Percentiles rank a stretch among this genome's conserved stretches.
phyloP scores from a whole-genome alignment of 2,329 filamentous ascomycete species.

The Rhinocladiella similis region DNA sequence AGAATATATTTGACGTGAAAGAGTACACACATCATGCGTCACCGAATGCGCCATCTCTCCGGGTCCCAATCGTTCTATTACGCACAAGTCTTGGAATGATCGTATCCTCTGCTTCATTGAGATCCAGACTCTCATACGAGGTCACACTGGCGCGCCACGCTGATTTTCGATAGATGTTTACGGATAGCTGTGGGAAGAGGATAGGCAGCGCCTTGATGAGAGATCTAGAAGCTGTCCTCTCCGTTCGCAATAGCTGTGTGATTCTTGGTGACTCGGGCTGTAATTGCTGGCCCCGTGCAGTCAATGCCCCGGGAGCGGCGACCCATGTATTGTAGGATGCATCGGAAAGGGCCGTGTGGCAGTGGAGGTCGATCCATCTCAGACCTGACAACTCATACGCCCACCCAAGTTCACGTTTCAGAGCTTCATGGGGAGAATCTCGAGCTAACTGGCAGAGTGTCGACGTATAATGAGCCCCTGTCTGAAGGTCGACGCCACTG shows the following conservation, averaged over 20 bases:
- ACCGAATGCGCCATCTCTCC: too few species aligned
- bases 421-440: not conserved
- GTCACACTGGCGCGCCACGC: not conserved
- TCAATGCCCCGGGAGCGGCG: not conserved
- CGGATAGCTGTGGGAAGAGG: not conserved
- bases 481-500: not conserved
- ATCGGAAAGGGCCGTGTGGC: conserved; percentile 1
- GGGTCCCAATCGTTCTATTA: conserved; percentile 1
- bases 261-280: not conserved
- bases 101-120: not conserved
- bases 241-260: not conserved
- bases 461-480: not conserved
- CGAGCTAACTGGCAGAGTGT: not conserved
- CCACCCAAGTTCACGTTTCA: not conserved
- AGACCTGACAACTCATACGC: not conserved
- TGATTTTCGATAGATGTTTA: not conserved
- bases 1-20: too few species aligned
- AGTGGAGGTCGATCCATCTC: conserved; percentile 3
- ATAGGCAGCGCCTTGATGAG: not conserved
- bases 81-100: not conserved
- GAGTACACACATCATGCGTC: too few species aligned
- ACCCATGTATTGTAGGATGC: not conserved
- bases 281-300: not conserved
- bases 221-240: not conserved
- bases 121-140: not conserved